phyloP scores from a whole-genome alignment of 2,329 filamentous ascomycete species.

The Calonectria crousiana region DNA sequence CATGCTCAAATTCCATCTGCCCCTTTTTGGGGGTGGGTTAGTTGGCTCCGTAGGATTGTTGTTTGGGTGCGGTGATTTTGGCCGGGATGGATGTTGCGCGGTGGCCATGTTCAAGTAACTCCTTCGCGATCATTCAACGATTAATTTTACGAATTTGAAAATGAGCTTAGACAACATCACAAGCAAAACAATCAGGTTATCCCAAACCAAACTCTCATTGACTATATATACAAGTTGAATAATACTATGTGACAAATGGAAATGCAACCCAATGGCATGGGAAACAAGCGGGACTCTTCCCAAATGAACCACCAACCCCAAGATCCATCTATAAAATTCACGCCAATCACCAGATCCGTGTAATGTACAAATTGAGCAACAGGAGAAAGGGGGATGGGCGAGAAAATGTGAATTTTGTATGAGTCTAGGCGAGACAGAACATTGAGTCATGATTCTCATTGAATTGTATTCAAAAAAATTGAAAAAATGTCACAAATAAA shows the following conservation, averaged over 20 bases:
- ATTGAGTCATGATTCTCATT: conserved; percentile 45
- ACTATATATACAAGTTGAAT: conserved; percentile 36
- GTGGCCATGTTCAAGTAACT: no score
- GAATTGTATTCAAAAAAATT: conserved; percentile 44
- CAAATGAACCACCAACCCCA: conserved; percentile 23
- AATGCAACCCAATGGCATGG: conserved; percentile 30
- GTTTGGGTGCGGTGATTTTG: no score
- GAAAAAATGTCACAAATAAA: conserved; percentile 26
- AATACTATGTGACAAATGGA: conserved; percentile 27
- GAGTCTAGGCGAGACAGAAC: conserved; percentile 36
- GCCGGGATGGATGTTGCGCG: no score
- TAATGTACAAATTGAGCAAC: conserved; percentile 1
- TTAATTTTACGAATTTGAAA: neutral
- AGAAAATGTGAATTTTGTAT: conserved; percentile 17
- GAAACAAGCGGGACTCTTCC: conserved; percentile 15
- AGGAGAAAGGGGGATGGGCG: conserved; percentile 20
- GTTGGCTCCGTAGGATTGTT: no score
- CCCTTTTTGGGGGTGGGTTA: no score
- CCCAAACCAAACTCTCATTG: conserved; percentile 36
- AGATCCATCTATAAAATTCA: conserved; percentile 34
- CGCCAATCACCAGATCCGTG: neutral
- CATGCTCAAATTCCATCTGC: no score
- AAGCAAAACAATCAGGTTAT: neutral
- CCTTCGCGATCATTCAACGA: no score
- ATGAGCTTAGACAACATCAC: neutral